A percentile compares a stretch with the other conserved stretches of the same genome.
Evolutionary conservation across 1,284 basidiomycete species (phyloP).

Genomic region (Bjerkandera adusta): DNA sequence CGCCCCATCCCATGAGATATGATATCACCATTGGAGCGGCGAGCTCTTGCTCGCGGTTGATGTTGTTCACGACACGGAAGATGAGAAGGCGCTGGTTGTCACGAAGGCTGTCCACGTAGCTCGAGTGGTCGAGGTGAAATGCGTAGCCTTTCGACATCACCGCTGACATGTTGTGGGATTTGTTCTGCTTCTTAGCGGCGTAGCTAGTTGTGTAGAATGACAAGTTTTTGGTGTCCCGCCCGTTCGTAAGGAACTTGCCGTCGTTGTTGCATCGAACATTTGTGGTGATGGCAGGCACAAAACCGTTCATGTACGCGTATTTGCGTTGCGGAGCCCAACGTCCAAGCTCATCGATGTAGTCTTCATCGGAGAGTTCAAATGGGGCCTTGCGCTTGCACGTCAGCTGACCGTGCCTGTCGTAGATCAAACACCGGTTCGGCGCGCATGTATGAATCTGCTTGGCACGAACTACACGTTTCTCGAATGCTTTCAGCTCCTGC

Average conservation of each 20-base stretch:
- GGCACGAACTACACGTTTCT: slow-evolving; percentile 19
- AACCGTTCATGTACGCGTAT: slow-evolving; percentile 29
- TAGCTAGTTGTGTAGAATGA: slow-evolving; percentile 32
- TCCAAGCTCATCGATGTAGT: slow-evolving; percentile 23
- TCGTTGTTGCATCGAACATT: slow-evolving; percentile 33
- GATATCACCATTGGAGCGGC: slow-evolving; percentile 32
- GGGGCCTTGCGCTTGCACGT: slow-evolving; percentile 37
- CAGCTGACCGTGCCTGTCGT: slow-evolving; percentile 18
- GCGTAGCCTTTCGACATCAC: slow-evolving; percentile 28
- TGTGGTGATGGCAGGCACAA: slow-evolving; percentile 25
- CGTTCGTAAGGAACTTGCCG: slow-evolving; percentile 33
- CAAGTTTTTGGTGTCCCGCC: slow-evolving; percentile 23
- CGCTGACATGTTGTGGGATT: slow-evolving; percentile 29
- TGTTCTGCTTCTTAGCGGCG: slow-evolving; percentile 22
- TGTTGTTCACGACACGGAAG: slow-evolving; percentile 23
- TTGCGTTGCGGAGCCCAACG: slow-evolving; percentile 22
- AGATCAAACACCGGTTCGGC: slow-evolving; percentile 20
- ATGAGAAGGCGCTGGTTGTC: slow-evolving; percentile 25
- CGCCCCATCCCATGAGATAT: slow-evolving; percentile 36
- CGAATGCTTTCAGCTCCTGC: slow-evolving; percentile 6
- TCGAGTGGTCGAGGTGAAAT: slow-evolving; percentile 24
- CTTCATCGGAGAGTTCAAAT: slow-evolving; percentile 21
- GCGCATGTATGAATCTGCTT: slow-evolving; percentile 33
- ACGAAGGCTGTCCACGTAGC: slow-evolving; percentile 14
- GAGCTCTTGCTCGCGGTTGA: slow-evolving; percentile 36